Percentiles rank a stretch among this genome's conserved stretches.
Evolutionary conservation across 148 eudicot species (phyloP).

Genomic region (Rhododendron ferrugineum): DNA sequence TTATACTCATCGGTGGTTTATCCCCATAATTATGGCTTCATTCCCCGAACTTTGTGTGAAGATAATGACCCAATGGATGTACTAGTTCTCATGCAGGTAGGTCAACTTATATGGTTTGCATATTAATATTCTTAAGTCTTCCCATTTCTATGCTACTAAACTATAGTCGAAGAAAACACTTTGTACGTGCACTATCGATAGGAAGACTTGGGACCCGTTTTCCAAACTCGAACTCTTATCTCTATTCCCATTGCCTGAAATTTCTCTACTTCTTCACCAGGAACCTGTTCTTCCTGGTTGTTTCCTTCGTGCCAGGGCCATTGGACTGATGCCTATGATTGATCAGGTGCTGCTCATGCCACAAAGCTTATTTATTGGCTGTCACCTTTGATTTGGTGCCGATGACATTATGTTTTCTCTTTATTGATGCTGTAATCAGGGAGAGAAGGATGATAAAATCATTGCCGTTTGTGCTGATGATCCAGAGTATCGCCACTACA

Average conservation of each 20-base stretch:
- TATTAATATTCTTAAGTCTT: background rate
- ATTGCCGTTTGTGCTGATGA: conserved; percentile 92
- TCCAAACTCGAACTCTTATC: background rate
- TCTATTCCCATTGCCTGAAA: background rate
- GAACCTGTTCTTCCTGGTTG: conserved; percentile 87
- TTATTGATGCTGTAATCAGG: conserved; percentile 30
- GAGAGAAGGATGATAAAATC: conserved; percentile 86
- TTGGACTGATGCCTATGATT: conserved; percentile 94
- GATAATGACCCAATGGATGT: conserved; percentile 91
- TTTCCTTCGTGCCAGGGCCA: conserved; percentile 74
- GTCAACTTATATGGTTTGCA: background rate
- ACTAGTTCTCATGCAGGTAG: conserved; percentile 82
- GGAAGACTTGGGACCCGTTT: background rate
- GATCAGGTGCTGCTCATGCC: conserved; percentile 63
- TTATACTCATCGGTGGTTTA: conserved; percentile 92
- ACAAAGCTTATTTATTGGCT: background rate
- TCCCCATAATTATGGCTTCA: conserved; percentile 95
- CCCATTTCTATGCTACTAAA: background rate
- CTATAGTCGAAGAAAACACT: background rate
- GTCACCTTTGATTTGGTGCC: background rate
- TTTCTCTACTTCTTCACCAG: conserved; percentile 16
- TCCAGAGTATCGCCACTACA: conserved; percentile 76
- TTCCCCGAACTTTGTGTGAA: conserved; percentile 78
- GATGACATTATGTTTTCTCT: background rate
- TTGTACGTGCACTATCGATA: background rate